Conservation (phyloP, 2,329 filamentous ascomycete species). For the Monosporascus ibericus region DNA sequence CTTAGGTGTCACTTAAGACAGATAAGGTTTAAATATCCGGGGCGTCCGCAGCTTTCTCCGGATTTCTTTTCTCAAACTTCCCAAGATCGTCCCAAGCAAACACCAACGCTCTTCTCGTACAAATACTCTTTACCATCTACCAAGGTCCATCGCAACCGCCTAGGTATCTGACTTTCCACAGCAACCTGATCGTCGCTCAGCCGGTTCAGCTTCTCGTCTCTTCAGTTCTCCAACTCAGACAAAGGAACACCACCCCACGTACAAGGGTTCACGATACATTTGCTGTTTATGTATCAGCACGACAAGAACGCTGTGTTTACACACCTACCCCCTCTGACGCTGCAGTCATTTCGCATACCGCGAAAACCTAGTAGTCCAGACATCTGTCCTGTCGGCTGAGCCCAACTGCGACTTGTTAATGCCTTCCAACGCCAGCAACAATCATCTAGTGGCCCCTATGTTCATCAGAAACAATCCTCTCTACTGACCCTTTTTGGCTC, state of each 20-base stretch:
- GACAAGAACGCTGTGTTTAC: constrained; percentile 83
- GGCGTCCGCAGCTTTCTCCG: neutral
- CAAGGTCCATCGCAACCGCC: neutral
- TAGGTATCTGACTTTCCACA: neutral
- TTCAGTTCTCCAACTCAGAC: constrained; percentile 7
- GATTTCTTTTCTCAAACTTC: neutral
- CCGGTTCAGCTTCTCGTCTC: constrained; percentile 8
- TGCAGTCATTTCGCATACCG: constrained; percentile 95
- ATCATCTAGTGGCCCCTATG: constrained; percentile 47
- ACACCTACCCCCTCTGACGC: constrained; percentile 89
- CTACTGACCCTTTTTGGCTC: constrained; percentile 46
- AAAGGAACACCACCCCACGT: constrained; percentile 19
- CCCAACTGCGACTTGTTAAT: constrained; percentile 41
- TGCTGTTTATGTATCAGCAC: constrained; percentile 98
- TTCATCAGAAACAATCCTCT: constrained; percentile 46
- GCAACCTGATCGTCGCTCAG: constrained; percentile 9
- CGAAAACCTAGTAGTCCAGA: constrained; percentile 88
- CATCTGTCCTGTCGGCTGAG: constrained; percentile 91
- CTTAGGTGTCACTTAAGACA: neutral
- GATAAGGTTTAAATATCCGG: neutral
- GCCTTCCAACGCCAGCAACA: constrained; percentile 47
- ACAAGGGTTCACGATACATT: constrained; percentile 30
- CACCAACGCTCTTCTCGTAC: neutral
- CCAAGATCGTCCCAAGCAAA: neutral
- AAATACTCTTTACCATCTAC: neutral